Evolutionary conservation across 2,329 filamentous ascomycete genomes (phyloP).

Genomic region (Teratosphaeria destructans): DNA sequence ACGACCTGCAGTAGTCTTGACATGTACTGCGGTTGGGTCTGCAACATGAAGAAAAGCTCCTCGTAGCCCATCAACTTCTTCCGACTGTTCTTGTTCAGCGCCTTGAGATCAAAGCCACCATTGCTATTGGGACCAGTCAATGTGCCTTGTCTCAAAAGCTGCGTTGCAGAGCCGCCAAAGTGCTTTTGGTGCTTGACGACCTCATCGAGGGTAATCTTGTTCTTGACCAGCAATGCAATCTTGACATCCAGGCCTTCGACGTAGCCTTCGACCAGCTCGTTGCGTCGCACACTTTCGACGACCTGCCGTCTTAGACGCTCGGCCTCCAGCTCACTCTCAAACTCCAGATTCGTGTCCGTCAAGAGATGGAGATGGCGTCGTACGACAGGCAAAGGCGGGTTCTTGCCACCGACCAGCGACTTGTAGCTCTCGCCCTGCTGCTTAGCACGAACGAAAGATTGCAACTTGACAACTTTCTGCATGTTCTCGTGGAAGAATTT

Average conservation of each 20-base stretch:
- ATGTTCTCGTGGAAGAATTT: constrained; percentile 91
- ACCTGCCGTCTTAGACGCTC: constrained; percentile 91
- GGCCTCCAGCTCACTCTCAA: constrained; percentile 97
- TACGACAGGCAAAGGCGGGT: constrained; percentile 89
- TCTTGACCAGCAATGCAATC: constrained; percentile 94
- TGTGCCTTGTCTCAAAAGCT: constrained; percentile 22
- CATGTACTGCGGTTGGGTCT: constrained; percentile 92
- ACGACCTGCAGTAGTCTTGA: constrained; percentile 77
- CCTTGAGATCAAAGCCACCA: constrained; percentile 84
- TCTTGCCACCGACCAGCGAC: constrained; percentile 89
- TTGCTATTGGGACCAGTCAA: constrained; percentile 43
- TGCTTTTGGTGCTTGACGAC: constrained; percentile 95
- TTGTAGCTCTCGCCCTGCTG: constrained; percentile 98
- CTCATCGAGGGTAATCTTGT: constrained; percentile 97
- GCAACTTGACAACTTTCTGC: constrained; percentile 97
- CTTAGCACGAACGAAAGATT: constrained; percentile 89
- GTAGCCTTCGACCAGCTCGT: constrained; percentile 94
- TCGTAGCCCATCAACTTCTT: constrained; percentile 96
- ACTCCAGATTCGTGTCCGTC: constrained; percentile 97
- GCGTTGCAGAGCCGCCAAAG: constrained; percentile 57
- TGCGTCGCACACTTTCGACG: constrained; percentile 92
- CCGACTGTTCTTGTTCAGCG: constrained; percentile 90
- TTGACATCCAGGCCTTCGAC: constrained; percentile 98
- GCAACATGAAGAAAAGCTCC: constrained; percentile 91
- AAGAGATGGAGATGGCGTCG: constrained; percentile 97